Evolutionary conservation across 345 rosid genomes (phyloP).

Genomic region (Sisymbrium altissimum): DNA sequence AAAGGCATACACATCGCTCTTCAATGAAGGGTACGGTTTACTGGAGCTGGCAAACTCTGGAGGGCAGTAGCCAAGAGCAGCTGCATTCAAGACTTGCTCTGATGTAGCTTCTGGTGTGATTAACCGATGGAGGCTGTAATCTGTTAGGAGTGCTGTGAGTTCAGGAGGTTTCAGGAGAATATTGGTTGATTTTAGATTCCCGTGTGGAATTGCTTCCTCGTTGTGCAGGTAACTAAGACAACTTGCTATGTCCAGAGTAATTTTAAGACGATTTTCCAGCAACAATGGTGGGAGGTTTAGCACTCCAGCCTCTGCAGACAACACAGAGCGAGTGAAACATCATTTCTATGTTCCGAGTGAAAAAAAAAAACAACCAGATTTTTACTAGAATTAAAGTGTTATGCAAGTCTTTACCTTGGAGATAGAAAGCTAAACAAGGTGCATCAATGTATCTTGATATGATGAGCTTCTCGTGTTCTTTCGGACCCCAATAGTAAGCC

Average conservation of each 20-base stretch:
- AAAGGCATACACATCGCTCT: constrained; percentile 83
- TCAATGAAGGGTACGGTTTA: constrained; percentile 82
- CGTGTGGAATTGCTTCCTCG: constrained; percentile 85
- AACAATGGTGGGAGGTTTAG: constrained; percentile 54
- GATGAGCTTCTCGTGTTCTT: constrained; percentile 80
- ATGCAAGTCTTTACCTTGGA: constrained; percentile 55
- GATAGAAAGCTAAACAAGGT: constrained; percentile 61
- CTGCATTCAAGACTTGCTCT: constrained; percentile 83
- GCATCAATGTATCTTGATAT: constrained; percentile 62
- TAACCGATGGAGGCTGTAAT: constrained; percentile 81
- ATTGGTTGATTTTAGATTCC: constrained; percentile 87
- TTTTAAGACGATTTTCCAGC: constrained; percentile 52
- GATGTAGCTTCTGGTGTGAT: constrained; percentile 79
- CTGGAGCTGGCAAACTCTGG: constrained; percentile 86
- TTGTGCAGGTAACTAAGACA: constrained; percentile 83
- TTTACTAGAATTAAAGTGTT: neutral
- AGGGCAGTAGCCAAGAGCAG: constrained; percentile 83
- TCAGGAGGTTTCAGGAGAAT: constrained; percentile 55
- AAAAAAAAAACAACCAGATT: neutral
- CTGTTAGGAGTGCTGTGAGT: constrained; percentile 59
- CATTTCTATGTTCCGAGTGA: neutral
- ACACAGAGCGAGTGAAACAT: neutral
- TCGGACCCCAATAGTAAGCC: constrained; percentile 88
- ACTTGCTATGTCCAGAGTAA: constrained; percentile 56
- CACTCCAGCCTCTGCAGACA: constrained; percentile 50